Evolutionary conservation across 2,329 filamentous ascomycete species (phyloP), one percentile per base, ranked within the genome.

Genomic region (Fusarium sp.): DNA sequence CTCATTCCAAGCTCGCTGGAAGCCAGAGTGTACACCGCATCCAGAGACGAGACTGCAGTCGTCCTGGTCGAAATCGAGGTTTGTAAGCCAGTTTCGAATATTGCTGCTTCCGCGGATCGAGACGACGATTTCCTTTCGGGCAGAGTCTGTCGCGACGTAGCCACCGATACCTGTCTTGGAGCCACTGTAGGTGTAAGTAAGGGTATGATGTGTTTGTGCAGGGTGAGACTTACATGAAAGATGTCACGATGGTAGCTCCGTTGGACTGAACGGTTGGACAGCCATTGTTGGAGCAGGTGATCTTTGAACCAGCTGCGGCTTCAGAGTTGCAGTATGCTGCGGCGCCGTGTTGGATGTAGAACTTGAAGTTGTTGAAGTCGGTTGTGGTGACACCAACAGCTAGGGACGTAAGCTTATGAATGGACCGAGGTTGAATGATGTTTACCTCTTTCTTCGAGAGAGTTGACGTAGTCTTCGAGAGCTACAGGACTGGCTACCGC

Each of bases 71-170:
- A 83, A 83, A 62, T 80, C 55, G 62, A 83, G n/a, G 68, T 92
- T 86, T 57, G 88, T 84, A 72, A 92, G 83, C 85, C 86, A 92
- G 84, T 92, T 92, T 56, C 85, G 85, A 66, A 91, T 73, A 46
- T 87, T 88, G 65, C 80, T 79, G 54, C 86, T 88, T 72, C 91
- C 91, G 44, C 89, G 87, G 80, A 91, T 84, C 36, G 88, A 84
- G 45, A 91, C 78, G 52, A 92, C 87, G 65, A 93, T 89, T 63
- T 88, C 82, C 60, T 83, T 73, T 70, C 83, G 84, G 29, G 76
- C 77, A 22, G 81, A 70, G 77, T 91, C 89, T 27, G 84, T 80
- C 31, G 85, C 84, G 27, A 90, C 82, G 63, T 87, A 87, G 62
- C 86, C 88, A 39, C 84, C 79, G 47, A 86, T 82, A 63, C 86